Conservation (phyloP, 192 early-diverging fungal species). For the Backusella westeae region DNA sequence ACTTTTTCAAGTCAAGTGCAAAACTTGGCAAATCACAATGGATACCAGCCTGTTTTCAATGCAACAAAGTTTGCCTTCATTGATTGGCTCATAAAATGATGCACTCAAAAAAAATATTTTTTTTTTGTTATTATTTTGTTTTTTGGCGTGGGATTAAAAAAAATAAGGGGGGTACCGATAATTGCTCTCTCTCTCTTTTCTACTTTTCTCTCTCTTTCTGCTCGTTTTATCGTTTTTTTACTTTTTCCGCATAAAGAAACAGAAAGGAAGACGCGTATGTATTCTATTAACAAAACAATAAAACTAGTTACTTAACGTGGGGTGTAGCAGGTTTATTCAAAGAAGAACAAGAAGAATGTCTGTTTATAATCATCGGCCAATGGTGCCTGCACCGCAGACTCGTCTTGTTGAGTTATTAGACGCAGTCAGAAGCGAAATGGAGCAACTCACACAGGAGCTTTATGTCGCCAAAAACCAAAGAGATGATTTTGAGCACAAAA, state of each 20-base stretch:
- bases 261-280: not conserved
- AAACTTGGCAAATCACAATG: not conserved
- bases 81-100: not conserved
- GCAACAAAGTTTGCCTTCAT: not conserved
- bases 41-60: not conserved
- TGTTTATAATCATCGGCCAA: slow-evolving; percentile 76
- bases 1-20: not conserved
- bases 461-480: slow-evolving; percentile 68
- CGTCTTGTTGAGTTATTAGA: slow-evolving; percentile 83
- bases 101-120: not conserved
- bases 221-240: not conserved
- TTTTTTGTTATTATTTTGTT: not conserved
- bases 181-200: not conserved
- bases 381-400: slow-evolving; percentile 65
- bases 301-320: not conserved
- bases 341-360: slow-evolving; percentile 29
- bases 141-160: not conserved
- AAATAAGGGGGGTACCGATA: not conserved
- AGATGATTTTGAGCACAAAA: slow-evolving; percentile 87
- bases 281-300: not conserved
- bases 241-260: not conserved
- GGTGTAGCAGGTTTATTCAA: not conserved
- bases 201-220: not conserved
- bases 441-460: slow-evolving; percentile 73
- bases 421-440: slow-evolving; percentile 75